These are phyloP conservation scores for Plasmodium gonderi DNA, from an alignment of 169 alveolate species.

Conservation along the genomic window DNA sequence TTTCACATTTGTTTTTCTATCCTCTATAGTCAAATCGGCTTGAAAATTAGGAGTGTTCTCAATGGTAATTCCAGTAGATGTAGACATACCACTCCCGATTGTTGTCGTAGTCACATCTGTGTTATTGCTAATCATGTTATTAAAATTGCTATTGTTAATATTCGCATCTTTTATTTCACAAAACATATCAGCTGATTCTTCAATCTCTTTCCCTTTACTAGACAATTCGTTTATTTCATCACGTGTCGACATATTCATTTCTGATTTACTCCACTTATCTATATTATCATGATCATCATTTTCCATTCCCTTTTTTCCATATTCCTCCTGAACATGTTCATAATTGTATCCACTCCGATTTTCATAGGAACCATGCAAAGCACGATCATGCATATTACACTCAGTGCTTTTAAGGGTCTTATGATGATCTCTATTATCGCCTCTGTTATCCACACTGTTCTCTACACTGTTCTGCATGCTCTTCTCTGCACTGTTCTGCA, in stretches of 20 bases:
- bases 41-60: neutral
- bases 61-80: neutral
- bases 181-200: neutral
- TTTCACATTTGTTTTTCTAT: neutral
- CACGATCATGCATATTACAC: too few species aligned
- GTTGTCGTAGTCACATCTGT: constrained; percentile 16
- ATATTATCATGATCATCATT: neutral
- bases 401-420: too few species aligned
- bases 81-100: neutral
- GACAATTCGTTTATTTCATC: neutral
- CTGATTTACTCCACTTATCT: neutral
- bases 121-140: constrained; percentile 42
- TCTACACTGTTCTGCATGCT: too few species aligned
- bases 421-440: too few species aligned
- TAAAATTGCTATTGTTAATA: neutral
- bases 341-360: neutral
- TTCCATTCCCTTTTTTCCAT: neutral
- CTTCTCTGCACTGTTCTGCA: too few species aligned
- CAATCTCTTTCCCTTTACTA: constrained; percentile 35
- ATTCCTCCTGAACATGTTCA: neutral
- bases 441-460: too few species aligned
- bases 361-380: neutral
- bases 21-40: neutral
- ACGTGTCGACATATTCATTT: neutral
- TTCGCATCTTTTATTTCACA: constrained; percentile 21